Evolutionary conservation across 108 stramenopile genomes (phyloP), one percentile per base, ranked within the genome.

Genomic region (Nitzschia sp.): DNA sequence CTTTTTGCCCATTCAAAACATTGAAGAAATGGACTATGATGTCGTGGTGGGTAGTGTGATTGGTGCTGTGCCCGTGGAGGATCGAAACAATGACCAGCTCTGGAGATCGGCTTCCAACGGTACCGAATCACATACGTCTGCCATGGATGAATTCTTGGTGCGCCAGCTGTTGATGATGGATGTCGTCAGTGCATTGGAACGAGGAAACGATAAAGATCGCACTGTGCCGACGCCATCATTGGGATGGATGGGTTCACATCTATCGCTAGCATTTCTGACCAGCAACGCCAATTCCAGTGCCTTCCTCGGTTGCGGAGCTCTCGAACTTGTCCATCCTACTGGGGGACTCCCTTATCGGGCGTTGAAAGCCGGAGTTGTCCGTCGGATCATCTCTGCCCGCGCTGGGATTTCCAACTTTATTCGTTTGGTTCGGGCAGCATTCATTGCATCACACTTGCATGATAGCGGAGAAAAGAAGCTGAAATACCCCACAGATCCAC

Each of bases 21-120:
- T 94, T 53, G 89, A 91, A 69, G 90, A 94, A 7, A 51, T 57
- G 61, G 69, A 77, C 39, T 55, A 75, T 65, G 89, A 89, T 73
- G 83, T 80, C 9, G 63, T 72, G 5, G 77, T 83, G 63, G 80
- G 83, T 40, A 76, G 79, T 48, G 82, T 82, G 38, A 70, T 83
- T 44, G 85, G 83, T 25, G 74, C 86, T 8, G 66, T 85, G 48
- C 86, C 86, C 9, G 75, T 83, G 51, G 91, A 93, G 63, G 92
- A 93, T 55, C 73, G 84, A n/a, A 87, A 86, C 43, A 94, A 89
- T 48, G 90, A 89, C 51, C 86, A 91, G 41, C 77, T 94, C 11
- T 91, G 87, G 88, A 83, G 93, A 55, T 85, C 88, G 20, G 78
- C 82, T n/a, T 79, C 71, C 37, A 94, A 94, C 73, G 93, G 93